Evolutionary conservation across 108 stramenopile genomes (phyloP).

Genomic region (Nitzschia sp.): DNA sequence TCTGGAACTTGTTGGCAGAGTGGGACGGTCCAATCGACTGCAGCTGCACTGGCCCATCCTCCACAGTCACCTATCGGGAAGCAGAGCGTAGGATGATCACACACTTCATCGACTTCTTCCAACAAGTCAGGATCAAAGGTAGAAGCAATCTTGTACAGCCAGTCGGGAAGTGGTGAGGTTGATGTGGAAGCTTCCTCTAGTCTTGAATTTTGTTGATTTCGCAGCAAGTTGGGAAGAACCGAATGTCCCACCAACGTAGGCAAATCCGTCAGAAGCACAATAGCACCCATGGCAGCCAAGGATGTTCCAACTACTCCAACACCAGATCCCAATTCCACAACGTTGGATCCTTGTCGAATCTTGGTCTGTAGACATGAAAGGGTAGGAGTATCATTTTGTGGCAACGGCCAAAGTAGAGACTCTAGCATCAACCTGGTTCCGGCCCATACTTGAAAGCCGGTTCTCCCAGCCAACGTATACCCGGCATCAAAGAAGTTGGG

Average conservation of each 20-base stretch:
- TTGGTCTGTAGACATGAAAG: conserved; percentile 31
- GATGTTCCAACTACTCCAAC: conserved; percentile 62
- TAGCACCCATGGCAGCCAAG: conserved; percentile 44
- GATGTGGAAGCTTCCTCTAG: not conserved
- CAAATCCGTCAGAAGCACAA: conserved; percentile 63
- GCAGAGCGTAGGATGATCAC: too few relatives aligned
- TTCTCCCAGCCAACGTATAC: conserved; percentile 63
- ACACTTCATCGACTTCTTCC: conserved; percentile 7
- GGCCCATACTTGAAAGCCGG: conserved; percentile 72
- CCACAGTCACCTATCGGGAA: conserved; percentile 35
- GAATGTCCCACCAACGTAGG: conserved; percentile 63
- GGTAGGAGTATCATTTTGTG: not conserved
- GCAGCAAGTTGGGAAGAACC: conserved; percentile 42
- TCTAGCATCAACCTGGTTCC: conserved; percentile 63
- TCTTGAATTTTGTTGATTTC: conserved; percentile 28
- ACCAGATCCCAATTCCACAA: conserved; percentile 66
- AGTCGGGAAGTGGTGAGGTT: not conserved
- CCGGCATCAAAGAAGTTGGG: conserved; percentile 66
- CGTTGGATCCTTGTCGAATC: conserved; percentile 7
- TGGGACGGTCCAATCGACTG: conserved; percentile 66
- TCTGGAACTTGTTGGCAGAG: conserved; percentile 42
- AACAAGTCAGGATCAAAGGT: conserved; percentile 16
- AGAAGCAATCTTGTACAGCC: conserved; percentile 18
- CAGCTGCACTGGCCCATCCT: conserved; percentile 51
- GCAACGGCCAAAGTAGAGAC: conserved; percentile 36